phyloP scores from a whole-genome alignment of 306 rosid genomes.

The Vigna mungo region DNA sequence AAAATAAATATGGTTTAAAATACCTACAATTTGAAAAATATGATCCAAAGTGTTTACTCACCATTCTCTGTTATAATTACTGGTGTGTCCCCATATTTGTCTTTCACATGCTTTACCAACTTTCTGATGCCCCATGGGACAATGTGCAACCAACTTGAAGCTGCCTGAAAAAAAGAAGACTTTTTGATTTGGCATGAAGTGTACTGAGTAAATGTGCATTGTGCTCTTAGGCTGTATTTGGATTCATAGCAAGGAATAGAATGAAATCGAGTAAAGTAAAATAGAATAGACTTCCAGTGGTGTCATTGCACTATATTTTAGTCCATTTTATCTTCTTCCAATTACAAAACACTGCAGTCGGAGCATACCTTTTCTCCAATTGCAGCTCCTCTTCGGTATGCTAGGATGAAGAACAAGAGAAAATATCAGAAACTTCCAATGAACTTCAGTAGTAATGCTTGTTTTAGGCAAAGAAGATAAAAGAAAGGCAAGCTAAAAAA shows the following conservation, averaged over 20 bases:
- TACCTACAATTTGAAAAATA: too few relatives aligned
- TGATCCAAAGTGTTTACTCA: conserved; percentile 36
- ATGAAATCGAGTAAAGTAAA: neutral
- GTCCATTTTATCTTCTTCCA: too few relatives aligned
- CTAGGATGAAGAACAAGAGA: conserved; percentile 51
- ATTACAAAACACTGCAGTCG: neutral
- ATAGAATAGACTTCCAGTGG: neutral
- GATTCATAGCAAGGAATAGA: neutral
- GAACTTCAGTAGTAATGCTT: conserved; percentile 14
- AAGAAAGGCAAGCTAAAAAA: neutral
- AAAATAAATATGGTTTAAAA: too few relatives aligned
- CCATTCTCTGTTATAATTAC: conserved; percentile 87
- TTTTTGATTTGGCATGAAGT: conserved; percentile 5
- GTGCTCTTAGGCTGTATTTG: conserved; percentile 6
- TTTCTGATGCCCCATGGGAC: conserved; percentile 95
- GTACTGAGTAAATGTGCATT: neutral
- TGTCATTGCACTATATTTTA: too few relatives aligned
- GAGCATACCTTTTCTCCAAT: conserved; percentile 87
- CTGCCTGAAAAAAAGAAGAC: conserved; percentile 64
- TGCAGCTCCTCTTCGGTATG: conserved; percentile 65
- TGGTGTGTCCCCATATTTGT: conserved; percentile 71
- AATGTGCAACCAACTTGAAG: conserved; percentile 82
- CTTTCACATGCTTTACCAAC: conserved; percentile 68
- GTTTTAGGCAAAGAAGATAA: conserved; percentile 23
- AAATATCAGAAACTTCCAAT: conserved; percentile 44